A percentile compares a stretch with the other conserved stretches of the same genome.
Conservation (phyloP, 257 asterid species). For the Parsonsia alboflavescens region DNA sequence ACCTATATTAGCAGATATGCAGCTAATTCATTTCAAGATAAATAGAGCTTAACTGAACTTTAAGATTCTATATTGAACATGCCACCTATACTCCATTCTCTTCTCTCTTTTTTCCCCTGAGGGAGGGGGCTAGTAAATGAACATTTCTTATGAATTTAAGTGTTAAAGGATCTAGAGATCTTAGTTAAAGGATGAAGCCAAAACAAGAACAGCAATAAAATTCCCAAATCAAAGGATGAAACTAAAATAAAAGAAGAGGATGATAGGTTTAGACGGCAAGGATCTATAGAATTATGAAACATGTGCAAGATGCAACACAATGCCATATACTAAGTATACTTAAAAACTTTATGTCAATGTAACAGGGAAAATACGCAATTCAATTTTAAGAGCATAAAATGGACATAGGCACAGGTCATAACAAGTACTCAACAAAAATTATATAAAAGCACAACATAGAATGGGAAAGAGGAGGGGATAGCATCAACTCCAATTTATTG, state of each 20-base stretch:
- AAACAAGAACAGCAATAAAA: neutral
- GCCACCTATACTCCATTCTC: neutral
- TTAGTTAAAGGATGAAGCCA: neutral
- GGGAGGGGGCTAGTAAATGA: neutral
- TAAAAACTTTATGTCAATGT: neutral
- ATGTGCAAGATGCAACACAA: neutral
- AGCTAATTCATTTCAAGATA: neutral
- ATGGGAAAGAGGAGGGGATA: neutral
- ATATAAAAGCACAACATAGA: neutral
- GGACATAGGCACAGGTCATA: neutral
- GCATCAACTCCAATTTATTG: neutral
- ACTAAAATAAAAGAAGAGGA: neutral
- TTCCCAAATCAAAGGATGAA: neutral
- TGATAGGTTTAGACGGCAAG: neutral
- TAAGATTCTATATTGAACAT: neutral
- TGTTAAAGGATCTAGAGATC: neutral
- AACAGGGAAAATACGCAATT: neutral
- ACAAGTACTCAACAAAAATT: neutral
- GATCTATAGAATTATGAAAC: neutral
- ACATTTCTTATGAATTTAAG: neutral
- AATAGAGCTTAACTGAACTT: too few species aligned
- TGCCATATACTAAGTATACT: neutral
- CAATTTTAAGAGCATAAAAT: neutral
- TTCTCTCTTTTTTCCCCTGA: neutral
- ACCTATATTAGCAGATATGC: neutral